Evolutionary conservation across 352 stramenopile genomes (phyloP).

Genomic region (Pythium rhizo-oryzae): DNA sequence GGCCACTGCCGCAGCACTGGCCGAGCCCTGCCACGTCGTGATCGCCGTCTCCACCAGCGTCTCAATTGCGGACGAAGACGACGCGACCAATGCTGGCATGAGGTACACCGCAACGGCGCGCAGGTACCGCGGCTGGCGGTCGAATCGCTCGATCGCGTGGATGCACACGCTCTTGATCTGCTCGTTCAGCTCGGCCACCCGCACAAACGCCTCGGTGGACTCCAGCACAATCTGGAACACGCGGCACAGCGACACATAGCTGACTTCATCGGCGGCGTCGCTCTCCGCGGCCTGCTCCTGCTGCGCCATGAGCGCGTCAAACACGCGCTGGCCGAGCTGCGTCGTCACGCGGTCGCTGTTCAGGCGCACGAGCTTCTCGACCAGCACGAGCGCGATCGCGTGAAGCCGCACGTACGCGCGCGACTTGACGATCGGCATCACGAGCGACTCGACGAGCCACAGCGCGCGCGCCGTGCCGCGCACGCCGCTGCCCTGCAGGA

Average conservation of each 20-base stretch:
- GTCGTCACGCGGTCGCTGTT: conserved; percentile 20
- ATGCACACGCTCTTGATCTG: conserved; percentile 40
- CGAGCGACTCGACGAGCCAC: conserved; percentile 33
- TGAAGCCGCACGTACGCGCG: conserved; percentile 19
- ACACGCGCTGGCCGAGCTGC: conserved; percentile 27
- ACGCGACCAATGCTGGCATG: conserved; percentile 45
- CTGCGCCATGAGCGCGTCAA: conserved; percentile 17
- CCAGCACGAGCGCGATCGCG: conserved; percentile 28
- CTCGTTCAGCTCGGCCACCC: conserved; percentile 10
- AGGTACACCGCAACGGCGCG: conserved; percentile 48
- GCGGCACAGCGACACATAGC: conserved; percentile 52
- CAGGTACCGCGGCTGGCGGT: conserved; percentile 44
- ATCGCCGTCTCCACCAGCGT: conserved; percentile 22
- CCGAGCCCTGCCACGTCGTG: conserved; percentile 23
- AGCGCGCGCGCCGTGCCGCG: conserved; percentile 20
- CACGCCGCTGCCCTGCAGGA: conserved; percentile 12
- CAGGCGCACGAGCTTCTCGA: conserved; percentile 15
- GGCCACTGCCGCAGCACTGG: conserved; percentile 9
- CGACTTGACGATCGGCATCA: conserved; percentile 25
- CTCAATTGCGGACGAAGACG: conserved; percentile 11
- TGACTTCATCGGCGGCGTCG: conserved; percentile 18
- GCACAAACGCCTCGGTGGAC: conserved; percentile 25
- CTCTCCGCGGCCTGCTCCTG: neutral
- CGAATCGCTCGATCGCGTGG: conserved; percentile 43
- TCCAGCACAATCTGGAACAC: conserved; percentile 42